A percentile compares a stretch with the other conserved stretches of the same genome.
These are phyloP conservation scores for Termitomyces sp. DNA, from an alignment of 768 basidiomycete species.

Conservation along the genomic window DNA sequence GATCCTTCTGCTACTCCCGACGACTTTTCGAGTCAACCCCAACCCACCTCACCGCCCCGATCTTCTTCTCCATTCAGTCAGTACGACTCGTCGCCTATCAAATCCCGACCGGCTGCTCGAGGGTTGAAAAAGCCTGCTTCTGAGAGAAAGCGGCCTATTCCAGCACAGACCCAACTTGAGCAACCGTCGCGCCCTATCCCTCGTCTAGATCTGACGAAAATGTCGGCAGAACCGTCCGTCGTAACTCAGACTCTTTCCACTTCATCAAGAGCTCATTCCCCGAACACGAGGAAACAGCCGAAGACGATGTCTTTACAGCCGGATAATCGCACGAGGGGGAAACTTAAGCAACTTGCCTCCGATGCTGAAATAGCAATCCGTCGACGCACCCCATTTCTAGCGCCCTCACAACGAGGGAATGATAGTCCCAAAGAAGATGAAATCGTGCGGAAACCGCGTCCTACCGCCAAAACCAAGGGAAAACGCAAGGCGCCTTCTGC, in stretches of 20 bases:
- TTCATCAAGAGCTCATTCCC: neutral
- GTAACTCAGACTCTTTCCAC: neutral
- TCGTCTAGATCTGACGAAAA: slow-evolving; percentile 12
- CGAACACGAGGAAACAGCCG: neutral
- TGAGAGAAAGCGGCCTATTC: neutral
- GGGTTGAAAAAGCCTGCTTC: slow-evolving; percentile 8
- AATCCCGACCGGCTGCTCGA: slow-evolving; percentile 4
- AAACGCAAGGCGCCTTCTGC: slow-evolving; percentile 7
- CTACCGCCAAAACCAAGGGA: slow-evolving; percentile 11
- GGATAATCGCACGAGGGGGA: neutral
- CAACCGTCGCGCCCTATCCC: slow-evolving; percentile 8
- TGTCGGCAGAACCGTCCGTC: neutral
- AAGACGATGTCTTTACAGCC: neutral
- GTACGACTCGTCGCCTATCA: slow-evolving; percentile 16
- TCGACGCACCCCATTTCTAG: neutral
- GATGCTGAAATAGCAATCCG: slow-evolving; percentile 15
- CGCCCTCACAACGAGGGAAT: neutral
- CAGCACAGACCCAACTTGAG: slow-evolving; percentile 1
- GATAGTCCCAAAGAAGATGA: neutral
- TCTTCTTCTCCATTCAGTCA: slow-evolving; percentile 17
- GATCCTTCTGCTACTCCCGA: slow-evolving; percentile 15
- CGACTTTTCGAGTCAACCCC: slow-evolving; percentile 11
- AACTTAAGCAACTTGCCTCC: neutral
- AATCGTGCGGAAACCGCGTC: neutral
- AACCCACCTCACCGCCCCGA: slow-evolving; percentile 17